Base-by-base conservation (phyloP, 345 rosid species). In the Moricandia moricandioides region DNA sequence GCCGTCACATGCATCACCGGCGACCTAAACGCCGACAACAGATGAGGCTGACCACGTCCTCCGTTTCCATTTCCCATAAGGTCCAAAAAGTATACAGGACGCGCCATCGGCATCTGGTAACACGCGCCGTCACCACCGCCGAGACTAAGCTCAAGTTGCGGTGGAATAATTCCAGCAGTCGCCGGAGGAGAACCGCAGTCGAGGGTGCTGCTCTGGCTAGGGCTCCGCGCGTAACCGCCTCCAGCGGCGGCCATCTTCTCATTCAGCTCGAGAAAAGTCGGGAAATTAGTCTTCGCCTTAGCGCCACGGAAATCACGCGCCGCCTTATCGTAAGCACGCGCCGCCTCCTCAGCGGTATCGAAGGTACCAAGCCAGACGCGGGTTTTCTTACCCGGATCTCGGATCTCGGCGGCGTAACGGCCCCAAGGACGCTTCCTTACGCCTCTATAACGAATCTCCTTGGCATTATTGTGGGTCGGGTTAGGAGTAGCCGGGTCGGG, bases 401-500 rank as follows among this genome's bases (percentile, higher is more conserved):
- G 87, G 84, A 93, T 93, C 94, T 93, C 98, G 40, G 98, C 96
- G 6, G 98, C 97, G 65, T 91, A 93, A 8, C 92, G 90, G 7
- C 98, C 97, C 97, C 98, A 93, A 0, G 97, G 98, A 35, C 98
- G 86, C 83, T 88, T 91, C 67, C 98, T 77, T 3, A 93, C 97
- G 66, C 98, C 98, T 27, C 98, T 82, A 76, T 75, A 93, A 24
- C 96, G 89, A 80, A 87, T 81, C 86, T 91, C 98, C 70, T 73
- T 82, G 49, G 60, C 39, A 73, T 55, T 77, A 57, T 69, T 68
- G 2, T 49, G 83, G 72, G 47, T 5, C 59, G 35, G 85, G 58
- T 76, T 79, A 40, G 68, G 71, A 75, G 66, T 16, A 24, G 43
- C 63, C 35, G 82, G 71, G 52, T 5, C 57, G 37, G 85, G 59